A percentile compares a stretch with the other conserved stretches of the same genome.
Evolutionary conservation across 495 filamentous ascomycete genomes (phyloP).

Genomic region (Xylaria telfairii): DNA sequence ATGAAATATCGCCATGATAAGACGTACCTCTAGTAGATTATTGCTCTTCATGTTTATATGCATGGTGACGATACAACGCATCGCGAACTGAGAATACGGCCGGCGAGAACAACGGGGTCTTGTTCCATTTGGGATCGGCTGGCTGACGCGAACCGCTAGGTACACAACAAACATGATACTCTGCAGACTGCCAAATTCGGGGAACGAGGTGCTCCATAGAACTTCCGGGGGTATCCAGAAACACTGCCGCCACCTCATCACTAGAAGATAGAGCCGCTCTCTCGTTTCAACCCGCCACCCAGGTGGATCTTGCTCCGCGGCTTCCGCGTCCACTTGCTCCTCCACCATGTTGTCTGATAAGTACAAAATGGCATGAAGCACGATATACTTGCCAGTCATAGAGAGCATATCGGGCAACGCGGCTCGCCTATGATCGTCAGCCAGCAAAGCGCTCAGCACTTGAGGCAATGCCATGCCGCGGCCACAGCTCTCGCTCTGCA

Average conservation of each 20-base stretch:
- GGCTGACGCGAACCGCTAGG: conserved; percentile 9
- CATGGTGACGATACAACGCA: conserved; percentile 13
- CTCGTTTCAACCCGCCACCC: conserved; percentile 9
- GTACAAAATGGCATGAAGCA: conserved; percentile 10
- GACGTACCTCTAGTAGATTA: conserved; percentile 4
- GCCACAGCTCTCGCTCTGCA: background rate
- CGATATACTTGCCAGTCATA: conserved; percentile 1
- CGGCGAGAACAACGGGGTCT: background rate
- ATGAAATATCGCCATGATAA: background rate
- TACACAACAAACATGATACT: conserved; percentile 9
- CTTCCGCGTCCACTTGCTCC: background rate
- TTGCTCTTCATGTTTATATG: conserved; percentile 15
- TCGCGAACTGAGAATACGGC: conserved; percentile 1
- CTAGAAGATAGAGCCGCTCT: conserved; percentile 13
- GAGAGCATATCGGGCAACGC: conserved; percentile 10
- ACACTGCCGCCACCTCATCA: conserved; percentile 17
- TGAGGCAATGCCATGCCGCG: background rate
- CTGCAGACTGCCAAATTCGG: conserved; percentile 9
- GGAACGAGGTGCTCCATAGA: conserved; percentile 3
- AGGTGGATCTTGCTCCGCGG: background rate
- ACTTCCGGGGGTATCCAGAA: conserved; percentile 14
- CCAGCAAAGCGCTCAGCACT: conserved; percentile 4
- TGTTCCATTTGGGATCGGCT: background rate
- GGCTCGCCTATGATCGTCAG: conserved; percentile 2
- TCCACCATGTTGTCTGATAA: conserved; percentile 6